Base-by-base conservation (phyloP, 2,329 filamentous ascomycete genomes). In the Trichoderma koningii region DNA sequence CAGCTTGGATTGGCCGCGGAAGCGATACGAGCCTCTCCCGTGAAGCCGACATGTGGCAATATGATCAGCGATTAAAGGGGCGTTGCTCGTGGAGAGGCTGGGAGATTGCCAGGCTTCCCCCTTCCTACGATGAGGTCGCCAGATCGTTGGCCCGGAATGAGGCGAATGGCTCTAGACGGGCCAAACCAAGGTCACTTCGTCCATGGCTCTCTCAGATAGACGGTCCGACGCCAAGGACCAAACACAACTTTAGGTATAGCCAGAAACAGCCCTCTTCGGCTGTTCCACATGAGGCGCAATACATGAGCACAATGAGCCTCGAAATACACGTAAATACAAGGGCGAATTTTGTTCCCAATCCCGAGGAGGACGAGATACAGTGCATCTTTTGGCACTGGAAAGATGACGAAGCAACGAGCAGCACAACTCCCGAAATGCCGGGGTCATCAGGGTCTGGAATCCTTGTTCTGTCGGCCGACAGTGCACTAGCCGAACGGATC, bases 301-400 rank as follows among this genome's bases (percentile, higher is more conserved):
- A 97, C 75, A 98, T 99, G 95, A 97, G 91, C 70, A 92, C 90
- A 19, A 93, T 99, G 91, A 96, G 93, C 69, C 77, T 99, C 7
- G 95, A 99, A 74, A 79, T 98, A 5, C 94, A 99, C 73, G 89
- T 96, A 67, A 97, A 96, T 70, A 95, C 90, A 4, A 85, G 94
- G 64, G 92, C 87, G 7, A 87, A 86, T 55, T 82, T 97, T 9
- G 85, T 92, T 2, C 93, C 95, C 1, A 93, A 99, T 72, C 95
- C 95, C 0, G 92, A 94, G 70, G 85, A 96, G 70, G 95, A 99
- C 74, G 91, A 94, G 70, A 86, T 99, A 3, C 86, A 90, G 68
- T 93, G 90, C 72, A 84, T 98, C 6, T 96, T 98, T 73, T 99
- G 94, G 93, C 90, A 89, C 71, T 79, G 96, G 57, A 90, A 94